Percentiles rank a stretch among this genome's conserved stretches.
These are phyloP conservation scores for Phyllosticta paracitricarpa DNA, from an alignment of 2,329 filamentous ascomycete genomes.

Conservation along the genomic window DNA sequence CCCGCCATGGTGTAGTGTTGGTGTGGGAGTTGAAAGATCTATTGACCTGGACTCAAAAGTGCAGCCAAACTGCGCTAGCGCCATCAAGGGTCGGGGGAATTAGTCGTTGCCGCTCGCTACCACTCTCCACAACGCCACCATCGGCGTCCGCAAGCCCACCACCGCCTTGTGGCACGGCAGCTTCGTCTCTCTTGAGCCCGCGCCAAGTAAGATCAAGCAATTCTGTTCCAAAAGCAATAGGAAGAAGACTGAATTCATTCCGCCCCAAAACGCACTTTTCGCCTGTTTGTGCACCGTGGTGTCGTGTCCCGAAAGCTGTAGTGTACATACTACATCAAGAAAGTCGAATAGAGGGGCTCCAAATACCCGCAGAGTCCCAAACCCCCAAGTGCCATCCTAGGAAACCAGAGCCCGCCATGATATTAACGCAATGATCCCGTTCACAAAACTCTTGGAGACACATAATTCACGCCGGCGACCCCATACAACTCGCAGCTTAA, in stretches of 20 bases:
- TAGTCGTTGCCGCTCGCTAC: conserved; percentile 1
- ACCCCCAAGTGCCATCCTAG: conserved; percentile 4
- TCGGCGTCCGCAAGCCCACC: not conserved
- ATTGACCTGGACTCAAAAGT: not conserved
- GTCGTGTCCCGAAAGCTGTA: conserved; percentile 5
- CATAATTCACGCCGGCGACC: not conserved
- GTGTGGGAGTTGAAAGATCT: conserved; percentile 3
- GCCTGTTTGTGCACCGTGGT: conserved; percentile 9
- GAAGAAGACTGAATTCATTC: not conserved
- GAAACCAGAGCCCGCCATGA: conserved; percentile 10
- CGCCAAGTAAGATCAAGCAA: not conserved
- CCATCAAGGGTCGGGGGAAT: conserved; percentile 7
- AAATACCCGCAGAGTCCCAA: not conserved
- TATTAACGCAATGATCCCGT: conserved; percentile 5
- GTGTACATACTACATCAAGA: conserved; percentile 9
- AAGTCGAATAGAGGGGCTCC: not conserved
- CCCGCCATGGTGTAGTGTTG: conserved; percentile 19
- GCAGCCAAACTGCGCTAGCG: not conserved
- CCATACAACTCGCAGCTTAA: not conserved
- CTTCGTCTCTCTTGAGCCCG: not conserved
- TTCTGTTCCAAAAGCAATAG: not conserved
- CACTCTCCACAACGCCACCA: not conserved
- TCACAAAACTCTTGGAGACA: conserved; percentile 3
- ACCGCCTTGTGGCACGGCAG: not conserved
- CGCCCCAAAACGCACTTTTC: conserved; percentile 6